Evolutionary conservation across 2,329 filamentous ascomycete species (phyloP), one percentile per base, ranked within the genome.

Genomic region (Gliomastix tumulicola): DNA sequence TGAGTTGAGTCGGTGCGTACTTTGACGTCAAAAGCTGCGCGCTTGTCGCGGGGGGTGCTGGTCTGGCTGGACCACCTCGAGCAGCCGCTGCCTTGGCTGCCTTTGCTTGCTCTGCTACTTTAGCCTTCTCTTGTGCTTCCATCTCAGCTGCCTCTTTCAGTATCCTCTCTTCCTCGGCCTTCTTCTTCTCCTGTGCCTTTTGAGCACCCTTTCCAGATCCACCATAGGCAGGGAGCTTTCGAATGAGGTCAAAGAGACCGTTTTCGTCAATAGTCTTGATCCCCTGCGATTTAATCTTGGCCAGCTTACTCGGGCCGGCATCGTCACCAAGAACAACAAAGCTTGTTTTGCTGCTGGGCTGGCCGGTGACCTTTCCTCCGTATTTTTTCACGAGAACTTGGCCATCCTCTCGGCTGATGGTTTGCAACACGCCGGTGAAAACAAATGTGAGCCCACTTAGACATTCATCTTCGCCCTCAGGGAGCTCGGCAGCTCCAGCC

Each of bases 181-280:
- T 82, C 50, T 85, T 83, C 65, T 96, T 96, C 50, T 88, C 83
- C 41, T 83, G 82, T 35, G 82, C 79, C 49, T 89, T 88, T 49
- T 86, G 86, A 7, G 89, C 92, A 21, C 88, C 89, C 53, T 90
- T 89, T 30, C 88, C 85, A 50, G 82, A 78, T 7, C 94, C 92
- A 32, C 94, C 92, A 51, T 88, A 84, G 2, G 87, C 84, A 27
- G 92, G 90, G 36, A 97, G 70, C 20, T 67, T 68, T 41, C 79
- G 74, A 47, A 98, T 94, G 31, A 98, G 72, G 41, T 85, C 82
- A 47, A 95, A 94, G 4, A 98, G 65, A 1, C 92, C 94, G 47
- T 94, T 78, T 56, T 98, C 94, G 49, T 96, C 83, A 52, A 98
- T 96, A 0, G 89, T 94, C 59, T 88, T 96, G 56, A 97, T 78